These are phyloP conservation scores for Immersiporthe knoxdaviesiana DNA, from an alignment of 2,329 filamentous ascomycete genomes.

Conservation along the genomic window DNA sequence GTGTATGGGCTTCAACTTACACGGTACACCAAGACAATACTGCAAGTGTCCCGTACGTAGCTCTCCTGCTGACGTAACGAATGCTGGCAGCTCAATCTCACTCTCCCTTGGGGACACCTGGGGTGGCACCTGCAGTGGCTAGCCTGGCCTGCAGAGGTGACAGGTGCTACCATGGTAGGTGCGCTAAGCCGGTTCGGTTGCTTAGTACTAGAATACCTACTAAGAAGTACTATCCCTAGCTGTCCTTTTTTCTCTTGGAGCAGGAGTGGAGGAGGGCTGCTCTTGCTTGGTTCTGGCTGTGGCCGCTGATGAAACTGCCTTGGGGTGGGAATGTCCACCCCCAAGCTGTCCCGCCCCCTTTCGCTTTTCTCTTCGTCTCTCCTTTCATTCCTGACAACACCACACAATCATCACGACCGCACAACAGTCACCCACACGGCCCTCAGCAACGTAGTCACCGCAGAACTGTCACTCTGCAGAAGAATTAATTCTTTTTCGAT, in stretches of 20 bases:
- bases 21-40: constrained; percentile 6
- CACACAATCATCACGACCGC: constrained; percentile 3
- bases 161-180: constrained; percentile 1
- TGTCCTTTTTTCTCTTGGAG: not conserved
- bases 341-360: constrained; percentile 14
- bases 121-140: constrained; percentile 3
- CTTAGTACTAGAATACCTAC: no score
- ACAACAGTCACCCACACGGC: constrained; percentile 7
- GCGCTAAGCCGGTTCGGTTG: constrained; percentile 7
- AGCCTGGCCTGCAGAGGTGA: not conserved
- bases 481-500: constrained; percentile 11
- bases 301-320: constrained; percentile 11
- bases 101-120: not conserved
- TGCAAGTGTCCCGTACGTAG: not conserved
- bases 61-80: constrained; percentile 19
- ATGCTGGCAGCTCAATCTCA: not conserved
- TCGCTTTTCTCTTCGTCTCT: constrained; percentile 11
- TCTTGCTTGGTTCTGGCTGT: constrained; percentile 1
- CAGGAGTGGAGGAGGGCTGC: not conserved
- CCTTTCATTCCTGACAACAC: constrained; percentile 9
- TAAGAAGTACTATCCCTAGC: constrained; percentile 5
- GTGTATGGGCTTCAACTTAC: constrained; percentile 20
- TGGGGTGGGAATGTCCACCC: constrained; percentile 10
- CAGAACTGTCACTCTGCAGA: constrained; percentile 15
- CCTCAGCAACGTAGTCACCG: constrained; percentile 19